A percentile compares a stretch with the other conserved stretches of the same genome.
Conservation (phyloP, 2,329 filamentous ascomycete genomes). For the Beauveria pseudobassiana region DNA sequence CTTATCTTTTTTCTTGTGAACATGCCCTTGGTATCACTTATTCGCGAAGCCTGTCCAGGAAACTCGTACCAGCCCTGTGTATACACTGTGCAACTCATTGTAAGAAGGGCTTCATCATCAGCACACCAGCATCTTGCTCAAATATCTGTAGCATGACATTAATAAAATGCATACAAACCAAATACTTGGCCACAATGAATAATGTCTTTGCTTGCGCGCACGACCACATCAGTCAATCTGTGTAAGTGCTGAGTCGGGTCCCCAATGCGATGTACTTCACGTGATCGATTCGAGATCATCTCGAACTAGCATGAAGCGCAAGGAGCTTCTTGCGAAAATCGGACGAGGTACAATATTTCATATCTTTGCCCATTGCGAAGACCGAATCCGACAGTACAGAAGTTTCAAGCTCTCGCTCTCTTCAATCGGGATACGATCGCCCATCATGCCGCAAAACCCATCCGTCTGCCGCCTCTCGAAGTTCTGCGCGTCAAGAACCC, state of each 20-base stretch:
- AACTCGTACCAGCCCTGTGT: too few relatives aligned
- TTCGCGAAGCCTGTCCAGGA: too few relatives aligned
- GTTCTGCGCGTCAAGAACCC: slow-evolving; percentile 47
- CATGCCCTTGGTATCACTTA: too few relatives aligned
- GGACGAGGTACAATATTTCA: background rate
- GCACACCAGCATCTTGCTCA: too few relatives aligned
- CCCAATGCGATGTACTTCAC: background rate
- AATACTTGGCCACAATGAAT: background rate
- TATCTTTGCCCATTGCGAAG: background rate
- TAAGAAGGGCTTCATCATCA: too few relatives aligned
- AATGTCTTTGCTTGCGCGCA: too few relatives aligned
- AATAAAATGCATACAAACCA: too few relatives aligned
- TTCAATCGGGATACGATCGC: background rate
- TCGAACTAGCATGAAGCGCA: background rate
- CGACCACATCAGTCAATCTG: background rate
- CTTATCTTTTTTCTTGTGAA: too few relatives aligned
- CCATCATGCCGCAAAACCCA: slow-evolving; percentile 42
- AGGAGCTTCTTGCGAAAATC: background rate
- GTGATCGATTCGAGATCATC: background rate
- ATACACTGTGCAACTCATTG: too few relatives aligned
- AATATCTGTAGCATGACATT: too few relatives aligned
- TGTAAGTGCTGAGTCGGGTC: background rate
- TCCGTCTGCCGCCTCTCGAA: slow-evolving; percentile 51
- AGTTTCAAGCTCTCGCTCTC: too few relatives aligned
- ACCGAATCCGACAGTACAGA: background rate